A percentile compares a stretch with the other conserved stretches of the same genome.
Conservation (phyloP, 805 yeast genomes). For the Osmozyma mogii region DNA sequence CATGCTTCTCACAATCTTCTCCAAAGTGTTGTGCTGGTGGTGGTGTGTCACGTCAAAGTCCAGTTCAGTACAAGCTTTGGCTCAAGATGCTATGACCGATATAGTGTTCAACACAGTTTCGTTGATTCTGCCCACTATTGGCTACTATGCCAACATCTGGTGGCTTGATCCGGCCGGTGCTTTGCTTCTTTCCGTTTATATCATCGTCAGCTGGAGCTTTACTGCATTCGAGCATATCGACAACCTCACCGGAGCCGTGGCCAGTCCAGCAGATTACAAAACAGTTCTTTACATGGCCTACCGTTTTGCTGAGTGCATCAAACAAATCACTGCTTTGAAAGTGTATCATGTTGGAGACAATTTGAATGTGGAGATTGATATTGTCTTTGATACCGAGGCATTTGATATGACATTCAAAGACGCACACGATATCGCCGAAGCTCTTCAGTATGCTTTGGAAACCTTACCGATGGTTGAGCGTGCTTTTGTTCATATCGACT, state of each 20-base stretch:
- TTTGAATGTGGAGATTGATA: conserved; percentile 68
- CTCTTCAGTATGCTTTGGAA: conserved; percentile 73
- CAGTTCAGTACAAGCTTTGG: conserved; percentile 67
- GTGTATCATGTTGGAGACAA: conserved; percentile 77
- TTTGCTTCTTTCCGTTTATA: conserved; percentile 49
- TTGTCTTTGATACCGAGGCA: conserved; percentile 42
- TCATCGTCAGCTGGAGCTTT: conserved; percentile 53
- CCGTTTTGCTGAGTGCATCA: conserved; percentile 62
- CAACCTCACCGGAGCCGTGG: conserved; percentile 69
- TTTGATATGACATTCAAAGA: conserved; percentile 48
- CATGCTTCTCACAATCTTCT: conserved; percentile 55
- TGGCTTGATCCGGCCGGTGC: conserved; percentile 79
- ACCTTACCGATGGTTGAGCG: conserved; percentile 71
- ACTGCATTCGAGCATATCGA: conserved; percentile 67
- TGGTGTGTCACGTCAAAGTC: conserved; percentile 57
- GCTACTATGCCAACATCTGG: conserved; percentile 46
- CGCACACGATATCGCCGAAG: conserved; percentile 74
- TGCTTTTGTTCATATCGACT: conserved; percentile 76
- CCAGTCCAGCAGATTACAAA: conserved; percentile 53
- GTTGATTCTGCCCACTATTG: conserved; percentile 59
- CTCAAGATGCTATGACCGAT: conserved; percentile 78
- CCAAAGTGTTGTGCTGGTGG: conserved; percentile 53
- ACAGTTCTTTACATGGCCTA: conserved; percentile 59
- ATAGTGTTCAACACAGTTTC: conserved; percentile 67
- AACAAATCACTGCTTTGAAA: conserved; percentile 55